Percentiles rank a stretch among this genome's conserved stretches.
Conservation (phyloP, 1,139 yeast species). For the Taphrina betulina region DNA sequence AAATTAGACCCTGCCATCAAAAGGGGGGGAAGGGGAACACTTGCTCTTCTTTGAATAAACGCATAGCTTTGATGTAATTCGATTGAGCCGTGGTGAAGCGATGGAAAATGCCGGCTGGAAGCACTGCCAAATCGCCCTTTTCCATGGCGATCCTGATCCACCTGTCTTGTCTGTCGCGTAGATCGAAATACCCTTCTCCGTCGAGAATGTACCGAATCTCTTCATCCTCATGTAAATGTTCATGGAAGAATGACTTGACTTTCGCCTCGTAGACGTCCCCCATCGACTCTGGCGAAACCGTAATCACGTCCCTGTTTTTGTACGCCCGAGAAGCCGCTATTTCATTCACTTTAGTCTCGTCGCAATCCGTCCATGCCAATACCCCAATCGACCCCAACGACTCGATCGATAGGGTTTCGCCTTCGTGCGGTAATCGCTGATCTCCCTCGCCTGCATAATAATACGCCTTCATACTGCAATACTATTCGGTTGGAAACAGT, state of each 20-base stretch:
- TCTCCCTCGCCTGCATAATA: conserved; percentile 32
- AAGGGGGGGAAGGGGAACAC: not conserved
- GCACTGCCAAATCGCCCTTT: conserved; percentile 59
- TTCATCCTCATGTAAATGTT: conserved; percentile 95
- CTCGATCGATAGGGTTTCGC: conserved; percentile 53
- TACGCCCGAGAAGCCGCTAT: conserved; percentile 70
- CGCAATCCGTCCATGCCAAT: conserved; percentile 54
- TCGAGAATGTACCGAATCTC: conserved; percentile 87
- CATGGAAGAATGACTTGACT: conserved; percentile 70
- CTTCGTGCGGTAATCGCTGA: conserved; percentile 43
- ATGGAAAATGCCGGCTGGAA: conserved; percentile 38
- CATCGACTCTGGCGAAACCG: conserved; percentile 60
- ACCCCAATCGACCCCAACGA: conserved; percentile 67
- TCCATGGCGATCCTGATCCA: conserved; percentile 77
- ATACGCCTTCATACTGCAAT: conserved; percentile 26
- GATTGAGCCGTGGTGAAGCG: conserved; percentile 57
- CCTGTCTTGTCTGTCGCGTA: conserved; percentile 61
- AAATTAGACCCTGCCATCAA: not conserved
- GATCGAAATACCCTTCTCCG: conserved; percentile 92
- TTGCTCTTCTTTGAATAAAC: conserved; percentile 79
- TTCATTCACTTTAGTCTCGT: conserved; percentile 58
- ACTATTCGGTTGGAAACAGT: no score
- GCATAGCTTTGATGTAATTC: conserved; percentile 69
- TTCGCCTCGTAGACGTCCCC: conserved; percentile 64
- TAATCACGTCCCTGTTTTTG: conserved; percentile 74